Evolutionary conservation across 1,284 basidiomycete species (phyloP).

Genomic region (Pyrrhoderma lamaoense): DNA sequence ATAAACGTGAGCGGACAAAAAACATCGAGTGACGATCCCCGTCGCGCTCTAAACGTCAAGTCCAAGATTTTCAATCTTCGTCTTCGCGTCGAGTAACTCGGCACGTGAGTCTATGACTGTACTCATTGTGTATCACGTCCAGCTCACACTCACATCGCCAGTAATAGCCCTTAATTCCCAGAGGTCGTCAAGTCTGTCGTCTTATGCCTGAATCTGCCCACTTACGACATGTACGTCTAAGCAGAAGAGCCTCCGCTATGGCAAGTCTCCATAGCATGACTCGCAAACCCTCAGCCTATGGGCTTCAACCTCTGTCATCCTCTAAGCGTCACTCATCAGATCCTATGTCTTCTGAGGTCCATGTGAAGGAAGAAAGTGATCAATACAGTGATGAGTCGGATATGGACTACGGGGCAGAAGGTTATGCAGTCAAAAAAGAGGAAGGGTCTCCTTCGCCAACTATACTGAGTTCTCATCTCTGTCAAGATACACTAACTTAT

Average conservation of each 20-base stretch:
- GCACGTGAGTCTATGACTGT: no score
- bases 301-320: not conserved
- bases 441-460: constrained; percentile 11
- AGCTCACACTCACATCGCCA: no score
- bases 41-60: no score
- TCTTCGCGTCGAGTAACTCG: not conserved
- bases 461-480: not conserved
- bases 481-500: constrained; percentile 36
- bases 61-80: no score
- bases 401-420: constrained; percentile 3
- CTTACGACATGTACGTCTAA: constrained; percentile 6
- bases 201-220: not conserved
- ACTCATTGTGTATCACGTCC: no score
- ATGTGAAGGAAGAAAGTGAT: not conserved
- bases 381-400: constrained; percentile 9
- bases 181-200: no score
- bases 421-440: constrained; percentile 12
- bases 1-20: not conserved
- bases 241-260: constrained; percentile 12
- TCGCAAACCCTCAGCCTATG: not conserved
- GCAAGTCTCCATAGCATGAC: not conserved
- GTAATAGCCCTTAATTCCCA: no score
- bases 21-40: no score
- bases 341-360: not conserved
- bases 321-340: constrained; percentile 7